A percentile compares a stretch with the other conserved stretches of the same genome.
phyloP scores from a whole-genome alignment of 495 filamentous ascomycete species.

The Pyronema omphalodes region DNA sequence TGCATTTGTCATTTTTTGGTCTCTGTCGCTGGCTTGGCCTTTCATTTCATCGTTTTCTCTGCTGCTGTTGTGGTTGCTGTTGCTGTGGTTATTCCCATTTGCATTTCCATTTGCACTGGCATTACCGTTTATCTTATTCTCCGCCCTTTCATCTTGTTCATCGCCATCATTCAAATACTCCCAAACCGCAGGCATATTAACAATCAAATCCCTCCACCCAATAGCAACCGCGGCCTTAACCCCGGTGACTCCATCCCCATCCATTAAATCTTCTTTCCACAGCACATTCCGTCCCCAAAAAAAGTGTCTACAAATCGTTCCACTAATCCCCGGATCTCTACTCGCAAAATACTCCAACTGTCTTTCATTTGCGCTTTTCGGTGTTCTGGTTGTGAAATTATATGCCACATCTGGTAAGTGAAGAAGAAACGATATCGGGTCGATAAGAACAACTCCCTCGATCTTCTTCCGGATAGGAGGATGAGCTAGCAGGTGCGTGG shows the following conservation, averaged over 20 bases:
- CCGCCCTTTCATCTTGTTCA: conserved; percentile 24
- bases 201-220: conserved; percentile 43
- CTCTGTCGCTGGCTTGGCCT: background rate
- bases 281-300: conserved; percentile 51
- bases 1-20: background rate
- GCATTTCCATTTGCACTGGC: too few species aligned
- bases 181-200: conserved; percentile 39
- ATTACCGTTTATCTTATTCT: conserved; percentile 15
- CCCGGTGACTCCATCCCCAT: background rate
- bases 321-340: conserved; percentile 43
- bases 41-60: background rate
- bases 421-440: conserved; percentile 46
- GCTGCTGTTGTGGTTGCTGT: too few species aligned
- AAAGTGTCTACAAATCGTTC: conserved; percentile 40
- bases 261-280: conserved; percentile 42
- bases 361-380: conserved; percentile 40
- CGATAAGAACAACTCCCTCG: conserved; percentile 36
- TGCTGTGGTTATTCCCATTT: too few species aligned
- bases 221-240: conserved; percentile 35
- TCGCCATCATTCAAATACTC: conserved; percentile 31
- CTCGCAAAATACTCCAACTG: conserved; percentile 49
- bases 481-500: conserved; percentile 41
- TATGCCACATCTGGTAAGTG: conserved; percentile 53
- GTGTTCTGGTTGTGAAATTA: conserved; percentile 43
- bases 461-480: conserved; percentile 28